phyloP scores from a whole-genome alignment of 169 alveolate genomes.

The Plasmodium adleri region DNA sequence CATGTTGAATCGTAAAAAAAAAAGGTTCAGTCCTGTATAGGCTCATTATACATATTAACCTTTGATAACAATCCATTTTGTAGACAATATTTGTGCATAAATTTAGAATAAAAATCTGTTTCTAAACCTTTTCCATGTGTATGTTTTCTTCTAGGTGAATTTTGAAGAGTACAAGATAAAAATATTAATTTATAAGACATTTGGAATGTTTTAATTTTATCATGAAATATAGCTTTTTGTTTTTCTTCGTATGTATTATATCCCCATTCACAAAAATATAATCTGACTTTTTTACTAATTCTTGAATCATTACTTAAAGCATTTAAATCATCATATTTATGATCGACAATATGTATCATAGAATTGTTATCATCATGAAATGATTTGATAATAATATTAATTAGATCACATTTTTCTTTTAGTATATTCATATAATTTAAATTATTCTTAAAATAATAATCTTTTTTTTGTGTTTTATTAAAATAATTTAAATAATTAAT shows the following conservation, averaged over 20 bases:
- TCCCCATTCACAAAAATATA: constrained; percentile 87
- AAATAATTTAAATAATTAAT: constrained; percentile 25
- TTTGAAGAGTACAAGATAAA: constrained; percentile 51
- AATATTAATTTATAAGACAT: constrained; percentile 31
- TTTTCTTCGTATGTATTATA: constrained; percentile 79
- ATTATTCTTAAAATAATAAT: constrained; percentile 23
- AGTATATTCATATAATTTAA: constrained; percentile 26
- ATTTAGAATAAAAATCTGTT: constrained; percentile 47
- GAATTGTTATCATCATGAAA: neutral
- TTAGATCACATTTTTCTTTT: constrained; percentile 34
- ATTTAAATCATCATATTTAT: constrained; percentile 68
- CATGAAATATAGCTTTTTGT: constrained; percentile 78
- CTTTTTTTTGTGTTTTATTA: constrained; percentile 26
- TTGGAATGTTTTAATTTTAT: constrained; percentile 66
- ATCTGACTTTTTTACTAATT: constrained; percentile 49
- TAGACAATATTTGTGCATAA: constrained; percentile 33
- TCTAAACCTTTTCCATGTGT: constrained; percentile 64
- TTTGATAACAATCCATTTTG: constrained; percentile 10
- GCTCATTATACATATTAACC: neutral
- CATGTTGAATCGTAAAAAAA: neutral
- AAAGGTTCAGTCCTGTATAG: neutral
- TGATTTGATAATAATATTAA: constrained; percentile 2
- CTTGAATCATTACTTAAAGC: constrained; percentile 19
- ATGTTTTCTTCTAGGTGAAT: constrained; percentile 38
- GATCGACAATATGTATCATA: constrained; percentile 21